Evolutionary conservation across 768 basidiomycete genomes (phyloP).

Genomic region (Daedalea quercina): DNA sequence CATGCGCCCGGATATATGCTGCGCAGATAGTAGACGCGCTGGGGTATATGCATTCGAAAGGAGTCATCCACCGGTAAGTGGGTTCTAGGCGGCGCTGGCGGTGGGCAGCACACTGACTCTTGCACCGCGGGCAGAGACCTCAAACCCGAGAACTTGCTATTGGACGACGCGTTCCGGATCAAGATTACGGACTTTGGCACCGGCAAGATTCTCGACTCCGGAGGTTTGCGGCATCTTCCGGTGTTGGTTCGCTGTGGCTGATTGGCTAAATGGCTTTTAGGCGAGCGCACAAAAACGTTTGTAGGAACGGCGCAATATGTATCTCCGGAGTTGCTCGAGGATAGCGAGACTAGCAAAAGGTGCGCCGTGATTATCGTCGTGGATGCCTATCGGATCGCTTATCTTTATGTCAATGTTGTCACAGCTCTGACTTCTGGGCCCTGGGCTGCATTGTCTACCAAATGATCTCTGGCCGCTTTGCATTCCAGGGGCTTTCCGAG

Average conservation of each 20-base stretch:
- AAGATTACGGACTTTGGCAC: constrained; percentile 98
- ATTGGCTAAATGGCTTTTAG: constrained; percentile 20
- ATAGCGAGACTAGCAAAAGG: constrained; percentile 72
- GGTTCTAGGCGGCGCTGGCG: neutral
- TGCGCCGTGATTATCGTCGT: constrained; percentile 23
- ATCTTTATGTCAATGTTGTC: constrained; percentile 4
- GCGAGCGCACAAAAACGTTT: constrained; percentile 60
- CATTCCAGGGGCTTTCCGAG: constrained; percentile 87
- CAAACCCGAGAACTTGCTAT: constrained; percentile 83
- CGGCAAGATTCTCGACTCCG: constrained; percentile 63
- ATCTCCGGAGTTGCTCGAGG: constrained; percentile 76
- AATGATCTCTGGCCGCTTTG: constrained; percentile 85
- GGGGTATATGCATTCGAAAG: constrained; percentile 84
- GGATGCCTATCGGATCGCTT: neutral
- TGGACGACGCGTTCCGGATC: constrained; percentile 82
- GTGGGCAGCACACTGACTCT: constrained; percentile 1
- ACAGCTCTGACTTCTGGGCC: constrained; percentile 92
- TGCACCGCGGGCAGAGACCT: constrained; percentile 47
- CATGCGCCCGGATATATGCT: constrained; percentile 76
- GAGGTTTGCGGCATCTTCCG: constrained; percentile 29
- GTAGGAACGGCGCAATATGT: constrained; percentile 91
- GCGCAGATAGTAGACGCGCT: constrained; percentile 89
- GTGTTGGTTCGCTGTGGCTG: constrained; percentile 1
- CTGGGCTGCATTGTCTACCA: constrained; percentile 92
- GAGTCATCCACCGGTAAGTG: constrained; percentile 76